Conservation (phyloP, 176 grass and related monocot genomes). For the Guadua angustifolia region DNA sequence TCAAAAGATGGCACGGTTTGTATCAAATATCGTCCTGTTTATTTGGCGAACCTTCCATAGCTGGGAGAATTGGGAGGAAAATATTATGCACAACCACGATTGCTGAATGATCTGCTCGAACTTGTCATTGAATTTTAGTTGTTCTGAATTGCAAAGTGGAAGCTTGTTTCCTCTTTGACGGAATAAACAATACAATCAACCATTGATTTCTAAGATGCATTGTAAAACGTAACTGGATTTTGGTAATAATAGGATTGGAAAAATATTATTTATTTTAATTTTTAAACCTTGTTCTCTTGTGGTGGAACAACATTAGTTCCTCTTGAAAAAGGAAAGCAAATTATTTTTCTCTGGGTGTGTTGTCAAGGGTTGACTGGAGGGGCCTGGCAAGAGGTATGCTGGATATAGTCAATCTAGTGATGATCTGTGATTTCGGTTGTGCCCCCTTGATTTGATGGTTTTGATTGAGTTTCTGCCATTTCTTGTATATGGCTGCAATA, state of each 20-base stretch:
- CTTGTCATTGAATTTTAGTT: conserved; percentile 15
- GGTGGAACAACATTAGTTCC: neutral
- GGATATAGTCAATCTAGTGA: conserved; percentile 2
- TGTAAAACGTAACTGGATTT: neutral
- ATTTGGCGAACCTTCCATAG: conserved; percentile 6
- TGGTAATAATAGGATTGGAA: neutral
- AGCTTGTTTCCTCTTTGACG: neutral
- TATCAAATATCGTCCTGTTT: conserved; percentile 33
- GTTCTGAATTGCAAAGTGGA: neutral
- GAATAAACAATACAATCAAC: neutral
- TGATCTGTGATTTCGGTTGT: conserved; percentile 10
- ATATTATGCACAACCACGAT: conserved; percentile 17
- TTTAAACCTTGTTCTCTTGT: neutral
- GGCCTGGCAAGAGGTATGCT: neutral
- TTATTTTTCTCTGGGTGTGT: neutral
- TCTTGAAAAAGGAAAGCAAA: conserved; percentile 3
- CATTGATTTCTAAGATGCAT: neutral
- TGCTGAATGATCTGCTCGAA: neutral
- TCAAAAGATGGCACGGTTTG: conserved; percentile 98
- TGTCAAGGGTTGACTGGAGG: neutral
- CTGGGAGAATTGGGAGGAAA: neutral
- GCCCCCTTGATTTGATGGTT: conserved; percentile 17
- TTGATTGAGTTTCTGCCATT: neutral
- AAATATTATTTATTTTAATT: neutral
- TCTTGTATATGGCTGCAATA: neutral